Base-by-base conservation (phyloP, 257 asterid species). In the Nicotiana tabacum region DNA sequence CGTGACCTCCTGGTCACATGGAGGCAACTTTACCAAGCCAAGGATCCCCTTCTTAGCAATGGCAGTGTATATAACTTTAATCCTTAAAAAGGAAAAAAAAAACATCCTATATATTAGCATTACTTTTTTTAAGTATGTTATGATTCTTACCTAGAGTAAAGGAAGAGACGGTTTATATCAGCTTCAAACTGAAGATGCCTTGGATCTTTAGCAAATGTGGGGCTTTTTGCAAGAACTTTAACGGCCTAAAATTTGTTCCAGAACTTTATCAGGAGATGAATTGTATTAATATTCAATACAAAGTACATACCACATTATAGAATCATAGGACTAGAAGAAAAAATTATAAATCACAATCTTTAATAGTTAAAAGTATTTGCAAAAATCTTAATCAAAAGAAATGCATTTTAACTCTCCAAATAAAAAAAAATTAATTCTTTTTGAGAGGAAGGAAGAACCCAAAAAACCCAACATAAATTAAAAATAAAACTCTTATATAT, bases 201-300 rank as follows among this genome's bases (percentile, higher is more conserved):
- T 83, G 97, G 96, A 62, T 89, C 89, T 82, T 77, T 90, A 76
- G 97, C 95, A 84, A 92, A 91, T 33, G 95, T 89, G 58, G 98
- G 90, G 87, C 98, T 94, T 93, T 90, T 96, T 76, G 97, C 98
- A 80, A 96, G 90, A 90, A 93, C 97, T 77, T 93, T 93, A 68
- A 94, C 94, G 53, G 92, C 99, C 99, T 96, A 85, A 87, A 82
- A 83, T 66, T 56, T 43, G 15, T 30, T 6, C 32, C 79, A 32
- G 51, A 51, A 82, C 62, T 51, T 74, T 61, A 74, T 70, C 58
- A 70, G 35, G 78, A 70, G 33, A 11, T 39, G 24, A 70, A 43
- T n/a, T 70, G 12, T 11, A 43, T 43, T 56, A 43, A 43, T 5
- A 70, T 43, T 43, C 39, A 46, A 46, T 9, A 70, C 60, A 46